phyloP scores from a whole-genome alignment of 1,139 yeast genomes.

The Nakaseomyces delphensis region DNA sequence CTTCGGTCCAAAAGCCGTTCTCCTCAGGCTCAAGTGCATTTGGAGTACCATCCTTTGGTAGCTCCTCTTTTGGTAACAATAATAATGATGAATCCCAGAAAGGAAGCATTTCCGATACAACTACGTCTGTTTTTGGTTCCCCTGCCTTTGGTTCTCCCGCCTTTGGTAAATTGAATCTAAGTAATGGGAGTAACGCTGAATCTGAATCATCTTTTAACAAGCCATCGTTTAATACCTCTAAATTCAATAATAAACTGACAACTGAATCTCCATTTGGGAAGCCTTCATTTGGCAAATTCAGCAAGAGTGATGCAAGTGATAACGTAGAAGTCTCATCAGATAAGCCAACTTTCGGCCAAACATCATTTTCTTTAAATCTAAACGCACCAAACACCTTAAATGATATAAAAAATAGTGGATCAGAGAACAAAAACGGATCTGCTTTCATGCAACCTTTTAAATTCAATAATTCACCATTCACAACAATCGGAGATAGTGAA shows the following conservation, averaged over 20 bases:
- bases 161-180: background rate
- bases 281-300: constrained; percentile 10
- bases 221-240: constrained; percentile 10
- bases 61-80: constrained; percentile 12
- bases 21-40: constrained; percentile 12
- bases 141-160: constrained; percentile 12
- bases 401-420: background rate
- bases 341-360: constrained; percentile 18
- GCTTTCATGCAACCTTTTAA: background rate
- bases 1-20: background rate
- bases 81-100: background rate
- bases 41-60: constrained; percentile 12
- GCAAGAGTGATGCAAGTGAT: background rate
- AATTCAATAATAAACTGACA: constrained; percentile 6
- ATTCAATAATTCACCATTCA: background rate
- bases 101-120: too few species aligned
- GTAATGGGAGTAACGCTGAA: too few species aligned
- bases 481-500: constrained; percentile 4
- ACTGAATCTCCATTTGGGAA: constrained; percentile 18
- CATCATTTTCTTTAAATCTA: constrained; percentile 7
- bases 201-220: constrained; percentile 8
- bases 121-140: too few species aligned
- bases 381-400: constrained; percentile 9
- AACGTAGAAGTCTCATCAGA: background rate
- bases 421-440: background rate